Base-by-base conservation (phyloP, 805 yeast species). In the Myxozyma lipomycoides region DNA sequence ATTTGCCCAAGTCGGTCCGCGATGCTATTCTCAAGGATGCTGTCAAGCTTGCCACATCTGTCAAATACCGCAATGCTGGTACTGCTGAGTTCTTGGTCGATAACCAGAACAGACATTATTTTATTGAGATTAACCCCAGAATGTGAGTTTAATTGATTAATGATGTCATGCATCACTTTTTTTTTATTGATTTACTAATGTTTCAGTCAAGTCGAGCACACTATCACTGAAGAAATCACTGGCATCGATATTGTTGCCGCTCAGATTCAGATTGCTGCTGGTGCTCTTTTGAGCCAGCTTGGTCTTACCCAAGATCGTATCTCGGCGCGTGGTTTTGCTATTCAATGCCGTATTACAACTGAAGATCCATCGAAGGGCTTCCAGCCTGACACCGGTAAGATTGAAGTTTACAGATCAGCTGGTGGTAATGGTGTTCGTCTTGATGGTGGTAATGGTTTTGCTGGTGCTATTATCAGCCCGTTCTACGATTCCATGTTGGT, bases 361-460 rank as follows among this genome's bases (percentile, higher is more conserved):
- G 98, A 93, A 72, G 98, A 91, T 68, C 98, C 98, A 10, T 68
- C 95, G 46, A 90, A 90, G 74, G 87, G 85, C 67, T 91, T 91
- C 82, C 97, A 87, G 73, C 98, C 98, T 15, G 98, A 91, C 68
- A 93, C 98, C 2, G 98, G 98, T 68, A 89, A 90, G 72, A 85
- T 91, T 63, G 98, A 91, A 71, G 98, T 91, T 41, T 91, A 91
- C 76, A 82, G 98, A 70, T 89, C 97, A 41, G 87, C 98, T 21
- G 98, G 98, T 73, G 99, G 99, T 77, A 93, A 93, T 67, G 99
- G 99, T 70, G 97, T 93, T 43, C 83, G 99, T 75, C 78, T 93
- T 62, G 98, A 91, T 66, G 98, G 98, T 74, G 98, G 98, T 73
- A 91, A 91, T 68, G 97, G 96, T 2, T 91, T 88, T 70, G 95